Conservation (phyloP, 768 basidiomycete genomes). For the Postia placenta region DNA sequence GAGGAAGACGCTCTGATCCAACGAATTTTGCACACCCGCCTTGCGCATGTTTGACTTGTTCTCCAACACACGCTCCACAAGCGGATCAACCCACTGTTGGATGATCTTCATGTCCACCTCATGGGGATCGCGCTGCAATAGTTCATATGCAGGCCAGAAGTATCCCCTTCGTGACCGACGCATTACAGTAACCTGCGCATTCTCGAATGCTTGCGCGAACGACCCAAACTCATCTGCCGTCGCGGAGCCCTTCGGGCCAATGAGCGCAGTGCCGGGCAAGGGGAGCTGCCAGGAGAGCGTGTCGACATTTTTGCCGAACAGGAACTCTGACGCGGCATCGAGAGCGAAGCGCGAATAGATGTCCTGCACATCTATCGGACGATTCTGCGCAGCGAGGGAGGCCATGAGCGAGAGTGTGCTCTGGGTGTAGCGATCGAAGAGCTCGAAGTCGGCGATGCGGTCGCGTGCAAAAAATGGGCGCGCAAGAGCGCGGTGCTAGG, state of each 20-base stretch:
- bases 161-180: slow-evolving; percentile 29
- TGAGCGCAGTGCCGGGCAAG: slow-evolving; percentile 34
- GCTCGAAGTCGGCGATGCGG: slow-evolving; percentile 61
- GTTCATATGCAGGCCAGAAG: slow-evolving; percentile 38
- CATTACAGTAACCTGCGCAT: slow-evolving; percentile 30
- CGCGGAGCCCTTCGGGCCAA: slow-evolving; percentile 55
- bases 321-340: slow-evolving; percentile 67
- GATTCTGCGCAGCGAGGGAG: slow-evolving; percentile 24
- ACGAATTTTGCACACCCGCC: slow-evolving; percentile 30
- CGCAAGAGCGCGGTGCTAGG: slow-evolving; percentile 57
- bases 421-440: slow-evolving; percentile 51
- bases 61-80: slow-evolving; percentile 48
- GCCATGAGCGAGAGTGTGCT: slow-evolving; percentile 47
- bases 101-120: slow-evolving; percentile 29
- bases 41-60: slow-evolving; percentile 34
- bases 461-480: slow-evolving; percentile 76
- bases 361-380: slow-evolving; percentile 61
- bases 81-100: slow-evolving; percentile 49
- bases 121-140: slow-evolving; percentile 32
- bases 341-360: slow-evolving; percentile 62
- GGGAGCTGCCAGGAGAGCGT: slow-evolving; percentile 54
- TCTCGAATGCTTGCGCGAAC: slow-evolving; percentile 40
- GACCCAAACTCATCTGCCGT: slow-evolving; percentile 57
- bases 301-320: slow-evolving; percentile 61
- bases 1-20: slow-evolving; percentile 56